Evolutionary conservation across 352 stramenopile species (phyloP).

Genomic region (Thalassiosira mediterranea): DNA sequence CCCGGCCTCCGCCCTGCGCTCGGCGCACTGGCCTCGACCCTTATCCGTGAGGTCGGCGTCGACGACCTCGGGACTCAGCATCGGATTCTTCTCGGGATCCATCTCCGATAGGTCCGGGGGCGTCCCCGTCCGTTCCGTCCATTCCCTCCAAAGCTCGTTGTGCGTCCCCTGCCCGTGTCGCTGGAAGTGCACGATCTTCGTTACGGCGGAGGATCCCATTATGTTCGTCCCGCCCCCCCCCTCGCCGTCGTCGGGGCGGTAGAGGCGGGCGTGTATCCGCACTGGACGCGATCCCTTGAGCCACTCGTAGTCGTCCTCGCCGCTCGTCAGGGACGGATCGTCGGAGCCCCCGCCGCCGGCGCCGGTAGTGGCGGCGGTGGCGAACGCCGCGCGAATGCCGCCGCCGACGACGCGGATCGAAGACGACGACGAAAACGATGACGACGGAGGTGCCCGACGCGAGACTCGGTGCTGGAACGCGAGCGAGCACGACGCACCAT

Average conservation of each 20-base stretch:
- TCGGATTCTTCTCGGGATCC: conserved; percentile 46
- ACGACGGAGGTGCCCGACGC: not conserved
- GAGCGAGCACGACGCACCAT: too few species aligned
- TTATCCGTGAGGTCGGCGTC: conserved; percentile 45
- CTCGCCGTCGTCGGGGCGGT: conserved; percentile 2
- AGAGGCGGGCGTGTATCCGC: conserved; percentile 23
- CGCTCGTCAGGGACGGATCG: conserved; percentile 19
- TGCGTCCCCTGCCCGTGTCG: conserved; percentile 54
- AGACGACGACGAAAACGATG: not conserved
- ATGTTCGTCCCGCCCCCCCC: not conserved
- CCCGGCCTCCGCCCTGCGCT: conserved; percentile 1
- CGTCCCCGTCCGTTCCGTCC: conserved; percentile 28
- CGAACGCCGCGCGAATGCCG: not conserved
- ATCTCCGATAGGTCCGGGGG: conserved; percentile 41
- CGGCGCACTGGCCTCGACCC: conserved; percentile 35
- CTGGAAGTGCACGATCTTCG: conserved; percentile 55
- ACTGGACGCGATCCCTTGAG: conserved; percentile 48
- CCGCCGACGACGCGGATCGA: not conserved
- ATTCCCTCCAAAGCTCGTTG: conserved; percentile 47
- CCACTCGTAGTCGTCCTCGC: conserved; percentile 25
- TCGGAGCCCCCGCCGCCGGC: too few species aligned
- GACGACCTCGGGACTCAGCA: conserved; percentile 34
- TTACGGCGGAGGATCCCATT: not conserved
- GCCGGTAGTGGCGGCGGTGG: too few species aligned
- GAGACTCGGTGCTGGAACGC: not conserved